Conservation (phyloP, 1,139 yeast genomes). For the Kodamaea ohmeri region DNA sequence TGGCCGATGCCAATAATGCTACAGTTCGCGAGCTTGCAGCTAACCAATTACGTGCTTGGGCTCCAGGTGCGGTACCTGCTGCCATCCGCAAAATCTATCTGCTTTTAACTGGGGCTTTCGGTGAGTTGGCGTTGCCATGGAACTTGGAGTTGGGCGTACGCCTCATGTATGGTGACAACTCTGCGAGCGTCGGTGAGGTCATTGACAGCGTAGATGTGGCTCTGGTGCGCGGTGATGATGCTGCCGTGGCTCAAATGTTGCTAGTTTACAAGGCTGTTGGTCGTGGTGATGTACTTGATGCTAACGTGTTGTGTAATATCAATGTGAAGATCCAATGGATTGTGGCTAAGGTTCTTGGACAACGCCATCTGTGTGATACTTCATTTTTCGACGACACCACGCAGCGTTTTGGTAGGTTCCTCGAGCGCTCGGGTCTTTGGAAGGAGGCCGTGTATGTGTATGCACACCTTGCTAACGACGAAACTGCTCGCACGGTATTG, state of each 20-base stretch:
- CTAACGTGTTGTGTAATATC: no score
- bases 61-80: constrained; percentile 44
- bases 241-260: no score
- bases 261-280: no score
- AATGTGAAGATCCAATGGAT: constrained; percentile 53
- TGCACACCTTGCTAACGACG: constrained; percentile 50
- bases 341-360: constrained; percentile 41
- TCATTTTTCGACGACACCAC: constrained; percentile 40
- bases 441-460: constrained; percentile 62
- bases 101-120: constrained; percentile 58
- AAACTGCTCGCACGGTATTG: constrained; percentile 37
- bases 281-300: no score
- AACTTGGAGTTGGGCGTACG: constrained; percentile 55
- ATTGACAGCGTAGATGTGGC: constrained; percentile 4
- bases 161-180: constrained; percentile 57
- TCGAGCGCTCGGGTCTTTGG: constrained; percentile 49
- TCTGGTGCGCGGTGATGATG: constrained; percentile 4
- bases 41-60: constrained; percentile 69
- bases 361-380: neutral
- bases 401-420: constrained; percentile 50
- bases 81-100: constrained; percentile 58
- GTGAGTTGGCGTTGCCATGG: constrained; percentile 61
- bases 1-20: constrained; percentile 67
- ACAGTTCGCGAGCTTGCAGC: constrained; percentile 54
- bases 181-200: constrained; percentile 34